phyloP scores from a whole-genome alignment of 2,329 filamentous ascomycete species.

The Colletotrichum acutatum region DNA sequence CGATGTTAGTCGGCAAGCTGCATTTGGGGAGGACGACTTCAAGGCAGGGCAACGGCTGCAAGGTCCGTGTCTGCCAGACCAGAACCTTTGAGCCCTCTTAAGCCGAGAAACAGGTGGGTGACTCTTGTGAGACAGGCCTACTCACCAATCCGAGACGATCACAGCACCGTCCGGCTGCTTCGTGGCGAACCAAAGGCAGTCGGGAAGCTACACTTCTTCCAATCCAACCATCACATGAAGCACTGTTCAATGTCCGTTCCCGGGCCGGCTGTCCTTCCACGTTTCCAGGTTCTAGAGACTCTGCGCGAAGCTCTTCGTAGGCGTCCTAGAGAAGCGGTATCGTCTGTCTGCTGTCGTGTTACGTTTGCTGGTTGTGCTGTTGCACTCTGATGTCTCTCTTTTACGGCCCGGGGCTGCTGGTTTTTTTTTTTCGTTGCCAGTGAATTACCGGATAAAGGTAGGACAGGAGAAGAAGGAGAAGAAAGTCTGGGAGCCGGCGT shows the following conservation, averaged over 20 bases:
- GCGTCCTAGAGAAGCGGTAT: conserved; percentile 15
- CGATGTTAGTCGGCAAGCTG: conserved; percentile 42
- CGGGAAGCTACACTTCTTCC: conserved; percentile 47
- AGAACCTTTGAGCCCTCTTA: conserved; percentile 34
- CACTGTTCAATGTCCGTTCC: conserved; percentile 44
- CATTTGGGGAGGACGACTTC: conserved; percentile 37
- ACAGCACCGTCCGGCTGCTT: conserved; percentile 35
- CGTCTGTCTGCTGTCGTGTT: conserved; percentile 19
- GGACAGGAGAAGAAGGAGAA: conserved; percentile 15
- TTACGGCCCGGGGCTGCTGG: conserved; percentile 8
- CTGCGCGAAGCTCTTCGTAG: conserved; percentile 22
- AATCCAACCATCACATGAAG: conserved; percentile 52
- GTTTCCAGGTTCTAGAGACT: conserved; percentile 35
- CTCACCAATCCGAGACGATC: conserved; percentile 51
- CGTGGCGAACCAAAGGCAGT: conserved; percentile 37
- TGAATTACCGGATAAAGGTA: conserved; percentile 22
- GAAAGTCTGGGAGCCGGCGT: conserved; percentile 27
- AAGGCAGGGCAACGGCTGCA: conserved; percentile 39
- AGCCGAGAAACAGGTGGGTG: conserved; percentile 36
- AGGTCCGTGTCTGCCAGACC: conserved; percentile 18
- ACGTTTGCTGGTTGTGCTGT: conserved; percentile 27
- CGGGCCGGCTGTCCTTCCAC: conserved; percentile 41
- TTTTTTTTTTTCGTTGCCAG: not conserved
- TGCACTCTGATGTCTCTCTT: conserved; percentile 19
- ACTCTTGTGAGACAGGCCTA: conserved; percentile 49